Conservation (phyloP, 192 early-diverging fungal genomes). For the Pilaira anomala region DNA sequence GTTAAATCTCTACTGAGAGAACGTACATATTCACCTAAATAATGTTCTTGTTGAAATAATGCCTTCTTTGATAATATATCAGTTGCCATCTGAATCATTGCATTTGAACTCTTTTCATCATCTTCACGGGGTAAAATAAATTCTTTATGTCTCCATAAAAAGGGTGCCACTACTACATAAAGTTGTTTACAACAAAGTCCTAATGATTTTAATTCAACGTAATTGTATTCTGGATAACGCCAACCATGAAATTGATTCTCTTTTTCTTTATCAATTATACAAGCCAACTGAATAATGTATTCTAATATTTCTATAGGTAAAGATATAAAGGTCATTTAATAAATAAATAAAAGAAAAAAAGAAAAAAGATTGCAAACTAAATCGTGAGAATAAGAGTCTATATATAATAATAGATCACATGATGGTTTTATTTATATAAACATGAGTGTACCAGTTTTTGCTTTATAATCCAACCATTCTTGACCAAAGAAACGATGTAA, state of each 20-base stretch:
- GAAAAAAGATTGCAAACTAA: not conserved
- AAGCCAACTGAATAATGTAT: conserved; percentile 9
- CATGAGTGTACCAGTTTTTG: conserved; percentile 62
- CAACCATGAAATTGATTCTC: conserved; percentile 28
- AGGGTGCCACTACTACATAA: conserved; percentile 30
- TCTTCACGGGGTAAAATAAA: conserved; percentile 32
- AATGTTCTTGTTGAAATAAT: conserved; percentile 13
- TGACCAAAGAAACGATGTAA: conserved; percentile 80
- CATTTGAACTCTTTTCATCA: conserved; percentile 12
- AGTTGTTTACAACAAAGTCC: conserved; percentile 26
- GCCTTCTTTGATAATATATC: conserved; percentile 27
- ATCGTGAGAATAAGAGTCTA: conserved; percentile 16
- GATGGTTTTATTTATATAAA: conserved; percentile 50
- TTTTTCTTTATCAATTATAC: conserved; percentile 7
- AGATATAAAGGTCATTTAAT: conserved; percentile 1
- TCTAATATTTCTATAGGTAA: conserved; percentile 33
- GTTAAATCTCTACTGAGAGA: conserved; percentile 30
- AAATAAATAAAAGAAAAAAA: conserved; percentile 11
- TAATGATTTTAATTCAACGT: conserved; percentile 21
- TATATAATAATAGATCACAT: conserved; percentile 8
- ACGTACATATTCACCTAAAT: conserved; percentile 30
- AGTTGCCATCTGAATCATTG: conserved; percentile 21
- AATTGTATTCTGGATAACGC: conserved; percentile 35
- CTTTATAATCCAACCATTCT: conserved; percentile 68
- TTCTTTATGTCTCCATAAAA: conserved; percentile 38